Evolutionary conservation across 495 filamentous ascomycete species (phyloP), one percentile per base, ranked within the genome.

Genomic region (Trichoderma parareesei): DNA sequence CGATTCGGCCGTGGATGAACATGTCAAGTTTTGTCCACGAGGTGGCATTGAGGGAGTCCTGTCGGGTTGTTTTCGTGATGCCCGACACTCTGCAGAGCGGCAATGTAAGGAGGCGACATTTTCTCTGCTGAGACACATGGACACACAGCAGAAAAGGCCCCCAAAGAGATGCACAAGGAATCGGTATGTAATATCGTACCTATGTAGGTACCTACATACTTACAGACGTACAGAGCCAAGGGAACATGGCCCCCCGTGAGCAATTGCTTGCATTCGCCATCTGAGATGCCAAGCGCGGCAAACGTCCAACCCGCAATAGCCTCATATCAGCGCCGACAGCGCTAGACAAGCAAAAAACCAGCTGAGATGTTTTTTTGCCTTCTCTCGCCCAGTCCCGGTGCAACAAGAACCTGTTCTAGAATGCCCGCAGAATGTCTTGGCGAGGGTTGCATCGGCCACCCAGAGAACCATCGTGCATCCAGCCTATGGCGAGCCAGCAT

Each of bases 371-470:
- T 27, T 27, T 27, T 27, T 27, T 27, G 27, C 27, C 2, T 27
- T 27, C 27, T 27, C 27, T 27, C 27, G 27, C 27, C 27, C 27
- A 27, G 27, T 27, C 27, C 27, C 27, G 46, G 3, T 49, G 46
- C 16, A 49, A 18, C 16, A 49, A 18, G 14, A 20, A 18, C 46
- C 27, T 27, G 46, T 49, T 49, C 46, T 49, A 49, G 46, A 49
- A 49, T 49, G 46, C n/a, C 16, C 16, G 46, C n/a, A 49, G 46
- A 49, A 49, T 49, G 46, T 49, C 46, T 49, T 49, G 46, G 46
- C 46, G n/a, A 27, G 40, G 27, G 13, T 9, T 20, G 46, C 46
- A 18, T 49, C 5, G 18, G 9, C 27, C 27, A 27, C 27, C 27
- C 27, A 27, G 27, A 27, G 27, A 27, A 27, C 1, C 27, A 27